Evolutionary conservation across 2,329 filamentous ascomycete species (phyloP).

Genomic region (Pyrenochaeta sp.): DNA sequence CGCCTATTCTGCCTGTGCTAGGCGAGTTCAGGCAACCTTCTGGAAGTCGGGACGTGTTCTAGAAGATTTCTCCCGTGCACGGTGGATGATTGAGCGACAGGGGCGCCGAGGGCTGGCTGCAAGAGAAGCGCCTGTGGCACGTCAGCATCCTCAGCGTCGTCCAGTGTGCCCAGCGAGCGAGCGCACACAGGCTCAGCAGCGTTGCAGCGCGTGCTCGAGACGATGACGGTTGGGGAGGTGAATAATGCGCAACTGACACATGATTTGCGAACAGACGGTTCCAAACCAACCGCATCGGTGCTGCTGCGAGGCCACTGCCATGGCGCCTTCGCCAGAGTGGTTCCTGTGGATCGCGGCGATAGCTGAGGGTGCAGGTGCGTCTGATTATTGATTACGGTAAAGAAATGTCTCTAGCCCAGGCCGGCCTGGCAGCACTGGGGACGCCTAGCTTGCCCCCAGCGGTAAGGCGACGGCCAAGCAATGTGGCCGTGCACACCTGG

Average conservation of each 20-base stretch:
- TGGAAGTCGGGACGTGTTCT: slow-evolving; percentile 37
- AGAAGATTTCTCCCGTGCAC: slow-evolving; percentile 27
- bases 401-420: slow-evolving; percentile 20
- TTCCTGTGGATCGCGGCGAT: slow-evolving; percentile 28
- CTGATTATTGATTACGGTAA: slow-evolving; percentile 33
- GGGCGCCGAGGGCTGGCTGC: slow-evolving; percentile 8
- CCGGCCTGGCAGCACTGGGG: slow-evolving; percentile 27
- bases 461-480: slow-evolving; percentile 37
- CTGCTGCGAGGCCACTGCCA: slow-evolving; percentile 5
- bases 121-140: slow-evolving; percentile 26
- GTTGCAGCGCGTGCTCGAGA: slow-evolving; percentile 3
- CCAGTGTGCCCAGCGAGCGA: too few relatives aligned
- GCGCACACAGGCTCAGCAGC: slow-evolving; percentile 9
- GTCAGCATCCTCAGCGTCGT: slow-evolving; percentile 21
- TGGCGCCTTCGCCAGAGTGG: slow-evolving; percentile 8
- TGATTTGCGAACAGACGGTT: slow-evolving; percentile 8
- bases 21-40: slow-evolving; percentile 38
- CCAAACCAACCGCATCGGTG: background rate
- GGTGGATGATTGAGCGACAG: slow-evolving; percentile 23
- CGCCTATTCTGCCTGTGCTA: slow-evolving; percentile 25
- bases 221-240: slow-evolving; percentile 3
- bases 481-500: slow-evolving; percentile 33
- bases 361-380: slow-evolving; percentile 24
- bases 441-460: slow-evolving; percentile 33
- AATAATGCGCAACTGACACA: slow-evolving; percentile 20